Percentiles rank a stretch among this genome's conserved stretches.
phyloP scores from a whole-genome alignment of 306 rosid genomes.

The Cucurbita moschata region DNA sequence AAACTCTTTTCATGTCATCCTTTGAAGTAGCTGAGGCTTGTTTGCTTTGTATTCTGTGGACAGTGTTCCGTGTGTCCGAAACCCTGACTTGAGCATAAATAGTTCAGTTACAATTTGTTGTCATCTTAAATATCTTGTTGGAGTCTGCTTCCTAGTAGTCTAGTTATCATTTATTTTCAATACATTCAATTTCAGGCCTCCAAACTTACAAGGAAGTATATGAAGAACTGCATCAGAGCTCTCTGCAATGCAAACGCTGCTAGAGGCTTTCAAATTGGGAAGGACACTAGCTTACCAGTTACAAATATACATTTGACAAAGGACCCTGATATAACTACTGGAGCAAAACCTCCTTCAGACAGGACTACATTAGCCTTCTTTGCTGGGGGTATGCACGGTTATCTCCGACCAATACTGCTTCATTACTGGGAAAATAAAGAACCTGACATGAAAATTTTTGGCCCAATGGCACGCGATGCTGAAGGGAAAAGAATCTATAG shows the following conservation, averaged over 20 bases:
- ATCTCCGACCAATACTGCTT: conserved; percentile 57
- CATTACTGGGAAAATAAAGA: conserved; percentile 57
- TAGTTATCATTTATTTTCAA: neutral
- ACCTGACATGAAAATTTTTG: conserved; percentile 65
- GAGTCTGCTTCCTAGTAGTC: neutral
- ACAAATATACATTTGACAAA: conserved; percentile 44
- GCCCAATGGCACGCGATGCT: conserved; percentile 54
- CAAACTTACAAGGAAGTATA: conserved; percentile 32
- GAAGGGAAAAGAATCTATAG: conserved; percentile 53
- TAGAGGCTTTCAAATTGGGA: conserved; percentile 59
- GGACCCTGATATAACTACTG: conserved; percentile 34
- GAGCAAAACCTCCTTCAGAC: conserved; percentile 50
- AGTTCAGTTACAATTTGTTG: neutral
- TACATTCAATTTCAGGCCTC: conserved; percentile 46
- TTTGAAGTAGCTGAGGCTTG: neutral
- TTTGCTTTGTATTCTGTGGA: neutral
- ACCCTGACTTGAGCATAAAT: neutral
- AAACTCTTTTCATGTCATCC: neutral
- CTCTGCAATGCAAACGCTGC: conserved; percentile 72
- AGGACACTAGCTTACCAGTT: conserved; percentile 65
- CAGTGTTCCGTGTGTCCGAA: neutral
- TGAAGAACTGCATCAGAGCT: conserved; percentile 54
- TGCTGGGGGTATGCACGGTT: conserved; percentile 68
- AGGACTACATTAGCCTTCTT: conserved; percentile 57
- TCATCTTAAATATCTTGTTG: neutral